A percentile compares a stretch with the other conserved stretches of the same genome.
Evolutionary conservation across 805 yeast species (phyloP).

Genomic region (Candida montana): DNA sequence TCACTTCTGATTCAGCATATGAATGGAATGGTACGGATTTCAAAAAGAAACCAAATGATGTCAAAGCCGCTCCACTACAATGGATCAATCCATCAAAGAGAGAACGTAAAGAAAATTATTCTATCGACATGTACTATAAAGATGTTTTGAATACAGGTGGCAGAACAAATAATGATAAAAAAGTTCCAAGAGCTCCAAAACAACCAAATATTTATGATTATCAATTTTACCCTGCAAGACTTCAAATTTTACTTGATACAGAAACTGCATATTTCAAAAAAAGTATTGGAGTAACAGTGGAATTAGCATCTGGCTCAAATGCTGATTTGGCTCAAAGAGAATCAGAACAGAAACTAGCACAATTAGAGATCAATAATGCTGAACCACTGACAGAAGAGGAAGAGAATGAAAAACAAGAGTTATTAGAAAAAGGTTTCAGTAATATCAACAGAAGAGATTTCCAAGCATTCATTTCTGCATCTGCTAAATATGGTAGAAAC

Average conservation of each 20-base stretch:
- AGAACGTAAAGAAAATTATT: conserved; percentile 79
- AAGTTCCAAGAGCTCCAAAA: conserved; percentile 79
- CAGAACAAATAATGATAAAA: conserved; percentile 38
- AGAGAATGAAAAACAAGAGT: conserved; percentile 52
- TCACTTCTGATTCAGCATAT: conserved; percentile 68
- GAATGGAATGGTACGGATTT: conserved; percentile 88
- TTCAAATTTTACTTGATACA: conserved; percentile 70
- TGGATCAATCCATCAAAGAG: conserved; percentile 87
- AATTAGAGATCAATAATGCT: conserved; percentile 69
- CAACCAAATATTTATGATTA: conserved; percentile 81
- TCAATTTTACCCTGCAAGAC: conserved; percentile 79
- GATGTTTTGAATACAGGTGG: conserved; percentile 75
- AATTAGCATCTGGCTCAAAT: conserved; percentile 52
- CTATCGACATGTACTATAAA: conserved; percentile 81
- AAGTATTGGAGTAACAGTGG: conserved; percentile 57
- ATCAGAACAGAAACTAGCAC: conserved; percentile 48
- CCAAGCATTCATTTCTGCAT: conserved; percentile 66
- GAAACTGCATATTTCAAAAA: conserved; percentile 77
- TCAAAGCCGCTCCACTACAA: conserved; percentile 42
- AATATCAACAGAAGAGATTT: conserved; percentile 90
- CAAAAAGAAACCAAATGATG: conserved; percentile 53
- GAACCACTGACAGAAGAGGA: conserved; percentile 82
- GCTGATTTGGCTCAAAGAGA: conserved; percentile 32
- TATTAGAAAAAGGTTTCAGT: conserved; percentile 62
- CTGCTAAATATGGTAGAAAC: conserved; percentile 78